Percentiles rank a stretch among this genome's conserved stretches.
Conservation (phyloP, 1,139 yeast genomes). For the Yamadazyma mexicana region DNA sequence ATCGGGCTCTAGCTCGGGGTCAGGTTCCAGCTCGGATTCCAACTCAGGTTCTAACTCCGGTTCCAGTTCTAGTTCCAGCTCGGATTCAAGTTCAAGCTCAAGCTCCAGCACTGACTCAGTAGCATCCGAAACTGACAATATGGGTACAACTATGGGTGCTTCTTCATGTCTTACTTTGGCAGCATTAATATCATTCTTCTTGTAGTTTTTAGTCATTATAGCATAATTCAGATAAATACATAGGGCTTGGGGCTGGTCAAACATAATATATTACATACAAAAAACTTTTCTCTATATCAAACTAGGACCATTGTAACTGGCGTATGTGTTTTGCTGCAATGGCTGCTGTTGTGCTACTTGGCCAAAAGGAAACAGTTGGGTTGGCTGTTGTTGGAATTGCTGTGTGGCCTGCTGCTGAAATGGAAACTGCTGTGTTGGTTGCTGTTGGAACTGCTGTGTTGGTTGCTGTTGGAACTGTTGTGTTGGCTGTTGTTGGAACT, state of each 20-base stretch:
- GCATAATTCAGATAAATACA: no score
- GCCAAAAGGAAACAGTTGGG: conserved; percentile 1
- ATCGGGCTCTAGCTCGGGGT: background rate
- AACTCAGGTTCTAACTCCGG: conserved; percentile 4
- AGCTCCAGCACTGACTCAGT: background rate
- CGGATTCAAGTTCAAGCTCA: background rate
- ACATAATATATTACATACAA: conserved; percentile 1
- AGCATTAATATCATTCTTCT: conserved; percentile 1
- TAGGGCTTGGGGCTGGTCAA: no score
- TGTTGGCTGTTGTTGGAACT: conserved; percentile 9
- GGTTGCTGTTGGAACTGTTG: conserved; percentile 17
- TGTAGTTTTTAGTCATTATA: no score
- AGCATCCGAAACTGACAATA: no score
- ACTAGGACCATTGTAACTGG: conserved; percentile 30
- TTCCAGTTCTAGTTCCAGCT: conserved; percentile 7
- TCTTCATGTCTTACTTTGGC: background rate
- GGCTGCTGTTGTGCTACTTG: background rate
- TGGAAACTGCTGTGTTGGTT: conserved; percentile 10
- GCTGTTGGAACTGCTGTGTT: conserved; percentile 11
- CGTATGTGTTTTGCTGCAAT: conserved; percentile 8
- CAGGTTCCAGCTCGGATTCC: no score
- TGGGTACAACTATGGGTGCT: background rate
- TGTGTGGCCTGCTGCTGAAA: conserved; percentile 5
- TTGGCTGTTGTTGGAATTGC: conserved; percentile 7
- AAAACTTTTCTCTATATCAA: conserved; percentile 17